phyloP scores from a whole-genome alignment of 2,329 filamentous ascomycete genomes.

The Phoma sp. region DNA sequence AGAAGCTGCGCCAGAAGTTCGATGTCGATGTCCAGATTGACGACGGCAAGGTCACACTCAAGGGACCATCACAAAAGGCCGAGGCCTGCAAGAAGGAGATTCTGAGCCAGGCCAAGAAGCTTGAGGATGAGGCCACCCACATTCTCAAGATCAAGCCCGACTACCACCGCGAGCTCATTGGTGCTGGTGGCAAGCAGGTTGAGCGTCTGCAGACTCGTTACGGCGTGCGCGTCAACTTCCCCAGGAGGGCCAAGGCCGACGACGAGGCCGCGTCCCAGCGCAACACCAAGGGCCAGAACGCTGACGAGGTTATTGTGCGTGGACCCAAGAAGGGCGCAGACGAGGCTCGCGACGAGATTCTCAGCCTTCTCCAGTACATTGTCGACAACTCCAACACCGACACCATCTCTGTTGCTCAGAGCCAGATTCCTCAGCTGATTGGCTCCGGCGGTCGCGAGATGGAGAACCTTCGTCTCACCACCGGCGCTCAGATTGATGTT shows the following conservation, averaged over 20 bases:
- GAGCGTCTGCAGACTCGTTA: conserved; percentile 92
- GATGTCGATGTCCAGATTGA: conserved; percentile 86
- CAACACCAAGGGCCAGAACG: conserved; percentile 71
- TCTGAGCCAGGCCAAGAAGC: conserved; percentile 75
- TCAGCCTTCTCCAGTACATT: conserved; percentile 86
- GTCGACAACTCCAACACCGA: conserved; percentile 85
- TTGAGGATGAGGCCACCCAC: conserved; percentile 91
- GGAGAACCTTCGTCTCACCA: conserved; percentile 84
- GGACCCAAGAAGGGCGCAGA: conserved; percentile 94
- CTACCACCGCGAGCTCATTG: conserved; percentile 93
- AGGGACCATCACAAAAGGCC: conserved; percentile 93
- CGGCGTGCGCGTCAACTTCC: conserved; percentile 95
- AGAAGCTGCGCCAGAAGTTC: conserved; percentile 72
- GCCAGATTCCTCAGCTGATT: conserved; percentile 91
- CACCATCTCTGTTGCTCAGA: conserved; percentile 84
- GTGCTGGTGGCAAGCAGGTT: conserved; percentile 84
- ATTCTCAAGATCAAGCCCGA: conserved; percentile 89
- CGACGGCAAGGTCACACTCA: conserved; percentile 93
- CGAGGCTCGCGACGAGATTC: conserved; percentile 87
- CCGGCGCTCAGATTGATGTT: conserved; percentile 90
- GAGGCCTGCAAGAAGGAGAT: conserved; percentile 87
- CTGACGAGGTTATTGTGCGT: conserved; percentile 89
- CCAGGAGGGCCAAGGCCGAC: conserved; percentile 70
- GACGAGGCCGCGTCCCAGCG: conserved; percentile 72
- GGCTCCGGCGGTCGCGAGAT: conserved; percentile 89